Percentiles rank a stretch among this genome's conserved stretches.
phyloP scores from a whole-genome alignment of 176 grass and related monocot species.

The Zoysia pacifica region DNA sequence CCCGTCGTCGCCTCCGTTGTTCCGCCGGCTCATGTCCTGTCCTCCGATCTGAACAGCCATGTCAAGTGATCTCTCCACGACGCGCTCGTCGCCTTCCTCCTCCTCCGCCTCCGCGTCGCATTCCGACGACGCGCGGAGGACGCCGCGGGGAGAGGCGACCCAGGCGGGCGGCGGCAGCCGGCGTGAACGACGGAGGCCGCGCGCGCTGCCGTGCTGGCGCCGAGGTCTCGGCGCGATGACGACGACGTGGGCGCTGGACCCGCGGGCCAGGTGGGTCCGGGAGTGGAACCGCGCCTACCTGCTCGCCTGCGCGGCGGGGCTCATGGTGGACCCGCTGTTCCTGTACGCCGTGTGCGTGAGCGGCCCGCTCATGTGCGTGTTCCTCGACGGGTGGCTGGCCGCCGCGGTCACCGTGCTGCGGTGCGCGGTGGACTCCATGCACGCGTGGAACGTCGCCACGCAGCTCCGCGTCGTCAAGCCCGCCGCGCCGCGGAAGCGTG shows the following conservation, averaged over 20 bases:
- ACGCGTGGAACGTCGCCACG: slow-evolving; percentile 66
- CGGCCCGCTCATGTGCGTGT: slow-evolving; percentile 75
- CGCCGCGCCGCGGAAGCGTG: neutral
- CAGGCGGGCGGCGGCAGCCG: too few relatives aligned
- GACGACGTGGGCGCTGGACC: slow-evolving; percentile 50
- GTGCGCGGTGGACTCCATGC: slow-evolving; percentile 81
- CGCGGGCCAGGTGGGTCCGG: slow-evolving; percentile 48
- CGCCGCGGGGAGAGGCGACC: neutral
- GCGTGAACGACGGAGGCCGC: neutral
- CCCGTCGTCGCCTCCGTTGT: slow-evolving; percentile 10
- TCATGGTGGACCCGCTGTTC: slow-evolving; percentile 92
- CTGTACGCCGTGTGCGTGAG: slow-evolving; percentile 83
- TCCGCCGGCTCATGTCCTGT: neutral
- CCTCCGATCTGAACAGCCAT: slow-evolving; percentile 6
- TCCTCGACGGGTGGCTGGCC: slow-evolving; percentile 92
- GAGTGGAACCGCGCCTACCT: slow-evolving; percentile 89
- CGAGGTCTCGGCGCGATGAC: neutral
- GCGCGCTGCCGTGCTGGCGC: neutral
- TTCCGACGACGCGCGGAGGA: neutral
- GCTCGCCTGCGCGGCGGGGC: slow-evolving; percentile 71
- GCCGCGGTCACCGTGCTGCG: slow-evolving; percentile 74
- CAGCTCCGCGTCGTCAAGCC: slow-evolving; percentile 43
- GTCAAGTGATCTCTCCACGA: slow-evolving; percentile 30
- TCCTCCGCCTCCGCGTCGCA: neutral
- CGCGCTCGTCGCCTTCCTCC: slow-evolving; percentile 14